A percentile compares a stretch with the other conserved stretches of the same genome.
Evolutionary conservation across 192 early-diverging fungal species (phyloP).

Genomic region (Thamnidium elegans): DNA sequence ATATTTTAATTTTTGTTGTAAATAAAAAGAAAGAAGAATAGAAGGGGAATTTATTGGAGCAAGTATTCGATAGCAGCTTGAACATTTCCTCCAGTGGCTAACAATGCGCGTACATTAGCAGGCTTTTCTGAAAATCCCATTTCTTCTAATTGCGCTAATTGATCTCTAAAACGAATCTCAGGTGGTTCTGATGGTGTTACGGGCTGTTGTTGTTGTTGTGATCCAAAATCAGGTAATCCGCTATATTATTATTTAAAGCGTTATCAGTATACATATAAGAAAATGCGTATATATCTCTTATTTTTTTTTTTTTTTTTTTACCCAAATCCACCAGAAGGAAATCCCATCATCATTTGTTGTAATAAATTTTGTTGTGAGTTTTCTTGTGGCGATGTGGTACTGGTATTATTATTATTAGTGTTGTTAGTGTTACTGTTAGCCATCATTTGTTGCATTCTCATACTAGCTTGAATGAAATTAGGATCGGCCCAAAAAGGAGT

Average conservation of each 20-base stretch:
- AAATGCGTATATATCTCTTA: background rate
- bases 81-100: conserved; percentile 83
- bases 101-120: conserved; percentile 84
- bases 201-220: conserved; percentile 17
- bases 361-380: conserved; percentile 10
- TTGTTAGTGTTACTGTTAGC: background rate
- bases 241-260: background rate
- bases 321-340: conserved; percentile 11
- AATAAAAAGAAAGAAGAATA: background rate
- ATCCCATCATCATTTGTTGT: conserved; percentile 13
- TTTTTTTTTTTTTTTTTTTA: background rate
- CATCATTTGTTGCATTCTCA: conserved; percentile 32
- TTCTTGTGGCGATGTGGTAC: background rate
- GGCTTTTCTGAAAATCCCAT: conserved; percentile 91
- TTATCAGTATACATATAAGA: background rate
- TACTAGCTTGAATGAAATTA: conserved; percentile 28
- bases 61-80: conserved; percentile 80
- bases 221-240: background rate
- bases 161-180: conserved; percentile 59
- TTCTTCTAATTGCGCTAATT: conserved; percentile 78
- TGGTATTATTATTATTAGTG: background rate
- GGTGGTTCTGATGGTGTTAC: conserved; percentile 40
- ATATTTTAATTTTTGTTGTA: background rate
- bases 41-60: conserved; percentile 20
- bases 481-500: conserved; percentile 36